phyloP scores from a whole-genome alignment of 2,329 filamentous ascomycete species.

The Hymenoscyphus scutula region DNA sequence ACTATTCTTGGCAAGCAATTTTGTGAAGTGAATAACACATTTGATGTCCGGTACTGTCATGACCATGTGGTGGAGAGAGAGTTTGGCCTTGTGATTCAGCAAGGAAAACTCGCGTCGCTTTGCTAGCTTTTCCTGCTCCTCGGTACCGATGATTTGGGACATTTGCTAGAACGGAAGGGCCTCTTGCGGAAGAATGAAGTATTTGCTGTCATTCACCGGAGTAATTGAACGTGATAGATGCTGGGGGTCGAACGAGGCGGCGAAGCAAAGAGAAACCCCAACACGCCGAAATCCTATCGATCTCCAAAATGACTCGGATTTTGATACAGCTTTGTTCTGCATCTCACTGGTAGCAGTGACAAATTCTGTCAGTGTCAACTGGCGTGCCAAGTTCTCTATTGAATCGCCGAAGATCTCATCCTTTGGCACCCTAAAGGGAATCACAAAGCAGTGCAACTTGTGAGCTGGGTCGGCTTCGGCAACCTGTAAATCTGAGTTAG shows the following conservation, averaged over 20 bases:
- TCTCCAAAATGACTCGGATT: slow-evolving; percentile 31
- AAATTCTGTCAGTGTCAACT: no score
- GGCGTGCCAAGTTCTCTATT: no score
- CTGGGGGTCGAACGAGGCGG: slow-evolving; percentile 28
- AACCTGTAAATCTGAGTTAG: no score
- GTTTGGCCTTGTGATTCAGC: background rate
- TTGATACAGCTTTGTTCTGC: no score
- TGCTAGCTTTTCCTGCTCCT: background rate
- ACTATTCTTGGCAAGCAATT: background rate
- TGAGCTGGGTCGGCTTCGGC: no score
- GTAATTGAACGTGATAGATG: slow-evolving; percentile 31
- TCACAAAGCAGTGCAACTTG: no score
- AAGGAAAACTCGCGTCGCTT: background rate
- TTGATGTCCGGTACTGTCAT: slow-evolving; percentile 19
- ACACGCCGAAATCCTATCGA: slow-evolving; percentile 37
- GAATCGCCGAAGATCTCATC: no score
- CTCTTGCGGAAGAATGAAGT: no score
- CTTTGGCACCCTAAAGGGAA: no score
- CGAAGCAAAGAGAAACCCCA: slow-evolving; percentile 36
- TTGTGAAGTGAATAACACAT: slow-evolving; percentile 19
- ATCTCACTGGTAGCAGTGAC: no score
- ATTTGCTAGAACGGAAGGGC: no score
- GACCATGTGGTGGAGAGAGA: slow-evolving; percentile 22
- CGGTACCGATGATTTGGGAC: no score
- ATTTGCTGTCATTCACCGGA: slow-evolving; percentile 28